Evolutionary conservation across 345 rosid species (phyloP).

Genomic region (Brassica cretica): DNA sequence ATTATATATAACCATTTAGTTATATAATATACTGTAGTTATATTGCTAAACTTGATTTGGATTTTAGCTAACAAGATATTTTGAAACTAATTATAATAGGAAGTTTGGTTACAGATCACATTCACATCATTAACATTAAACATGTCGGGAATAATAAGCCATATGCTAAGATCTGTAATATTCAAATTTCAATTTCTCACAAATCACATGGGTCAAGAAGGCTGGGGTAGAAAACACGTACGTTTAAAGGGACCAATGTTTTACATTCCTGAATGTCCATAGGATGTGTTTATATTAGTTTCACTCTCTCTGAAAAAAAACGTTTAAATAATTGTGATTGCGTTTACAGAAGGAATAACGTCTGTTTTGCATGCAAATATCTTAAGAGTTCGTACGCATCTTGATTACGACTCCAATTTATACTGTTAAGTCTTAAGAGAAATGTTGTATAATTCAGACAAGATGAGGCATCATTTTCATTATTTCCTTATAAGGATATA

Average conservation of each 20-base stretch:
- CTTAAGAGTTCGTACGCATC: constrained; percentile 13
- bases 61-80: not conserved
- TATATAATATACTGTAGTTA: not conserved
- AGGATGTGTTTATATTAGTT: constrained; percentile 8
- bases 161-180: not conserved
- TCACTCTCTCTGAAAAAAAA: not conserved
- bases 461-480: not conserved
- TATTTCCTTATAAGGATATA: constrained; percentile 21
- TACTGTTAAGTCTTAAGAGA: not conserved
- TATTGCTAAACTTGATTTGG: not conserved
- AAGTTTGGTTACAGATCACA: constrained; percentile 18
- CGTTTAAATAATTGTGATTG: constrained; percentile 15
- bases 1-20: not conserved
- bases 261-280: constrained; percentile 8
- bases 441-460: constrained; percentile 4
- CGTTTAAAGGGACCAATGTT: too few species aligned
- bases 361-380: constrained; percentile 16
- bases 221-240: constrained; percentile 30
- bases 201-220: constrained; percentile 30
- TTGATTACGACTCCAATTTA: constrained; percentile 15
- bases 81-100: not conserved
- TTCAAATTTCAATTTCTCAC: constrained; percentile 7
- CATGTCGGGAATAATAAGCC: not conserved
- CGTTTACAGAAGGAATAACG: not conserved
- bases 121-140: not conserved